These are phyloP conservation scores for Epichloe sibirici DNA, from an alignment of 2,329 filamentous ascomycete species.

Conservation along the genomic window DNA sequence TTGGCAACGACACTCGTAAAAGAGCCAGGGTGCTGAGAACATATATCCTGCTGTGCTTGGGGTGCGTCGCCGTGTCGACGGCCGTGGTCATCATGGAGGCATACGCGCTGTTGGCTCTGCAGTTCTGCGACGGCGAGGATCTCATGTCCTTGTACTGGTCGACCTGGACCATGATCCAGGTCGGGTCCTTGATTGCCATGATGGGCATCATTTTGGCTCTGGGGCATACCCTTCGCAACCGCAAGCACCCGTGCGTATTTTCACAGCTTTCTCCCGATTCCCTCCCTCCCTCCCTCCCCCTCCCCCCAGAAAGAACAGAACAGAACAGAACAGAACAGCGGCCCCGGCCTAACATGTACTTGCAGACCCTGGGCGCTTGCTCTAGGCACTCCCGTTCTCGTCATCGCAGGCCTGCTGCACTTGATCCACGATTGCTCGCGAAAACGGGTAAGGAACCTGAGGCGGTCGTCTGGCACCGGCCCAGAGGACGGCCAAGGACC, in stretches of 20 bases:
- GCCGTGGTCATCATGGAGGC: conserved; percentile 40
- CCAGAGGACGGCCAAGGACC: conserved; percentile 17
- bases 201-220: conserved; percentile 42
- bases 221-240: conserved; percentile 34
- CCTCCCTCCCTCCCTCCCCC: too few species aligned
- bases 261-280: too few species aligned
- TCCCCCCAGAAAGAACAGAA: not conserved
- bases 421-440: conserved; percentile 30
- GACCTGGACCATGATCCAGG: conserved; percentile 47
- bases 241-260: conserved; percentile 36
- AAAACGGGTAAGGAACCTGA: conserved; percentile 23
- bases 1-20: conserved; percentile 18
- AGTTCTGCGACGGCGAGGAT: conserved; percentile 49
- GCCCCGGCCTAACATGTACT: conserved; percentile 1
- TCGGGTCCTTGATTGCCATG: conserved; percentile 46
- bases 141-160: conserved; percentile 49
- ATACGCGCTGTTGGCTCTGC: conserved; percentile 38
- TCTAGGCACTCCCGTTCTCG: conserved; percentile 46
- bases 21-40: conserved; percentile 25
- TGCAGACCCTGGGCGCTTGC: conserved; percentile 43
- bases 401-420: conserved; percentile 42
- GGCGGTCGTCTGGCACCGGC: conserved; percentile 12
- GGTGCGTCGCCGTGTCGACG: conserved; percentile 32
- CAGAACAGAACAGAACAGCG: not conserved
- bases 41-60: conserved; percentile 31